Conservation (phyloP, 169 alveolate species). For the Eimeria zaria region DNA sequence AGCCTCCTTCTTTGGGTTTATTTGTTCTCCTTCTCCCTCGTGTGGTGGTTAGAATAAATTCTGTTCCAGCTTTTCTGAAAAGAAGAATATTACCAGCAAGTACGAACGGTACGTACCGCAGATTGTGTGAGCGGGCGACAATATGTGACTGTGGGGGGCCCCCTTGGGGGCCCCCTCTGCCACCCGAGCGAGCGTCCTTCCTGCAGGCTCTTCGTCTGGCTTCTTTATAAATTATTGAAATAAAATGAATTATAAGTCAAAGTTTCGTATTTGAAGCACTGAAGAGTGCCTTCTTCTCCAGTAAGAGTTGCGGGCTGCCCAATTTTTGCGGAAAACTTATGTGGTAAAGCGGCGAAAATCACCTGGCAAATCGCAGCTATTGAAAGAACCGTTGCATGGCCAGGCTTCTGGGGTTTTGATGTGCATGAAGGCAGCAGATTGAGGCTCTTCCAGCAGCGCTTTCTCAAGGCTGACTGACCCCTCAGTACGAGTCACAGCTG, state of each 20-base stretch:
- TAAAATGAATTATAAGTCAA: neutral
- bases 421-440: neutral
- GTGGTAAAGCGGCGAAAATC: neutral
- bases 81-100: neutral
- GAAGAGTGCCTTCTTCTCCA: neutral
- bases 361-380: neutral
- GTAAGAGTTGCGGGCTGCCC: neutral
- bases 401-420: neutral
- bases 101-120: neutral
- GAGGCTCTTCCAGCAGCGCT: neutral
- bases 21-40: neutral
- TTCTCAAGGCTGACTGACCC: neutral
- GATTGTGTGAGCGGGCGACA: neutral
- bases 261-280: neutral
- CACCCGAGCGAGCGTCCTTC: neutral
- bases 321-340: neutral
- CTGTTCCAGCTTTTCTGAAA: neutral
- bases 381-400: neutral
- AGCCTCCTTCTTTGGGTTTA: neutral
- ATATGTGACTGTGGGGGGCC: neutral
- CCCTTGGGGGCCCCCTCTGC: neutral
- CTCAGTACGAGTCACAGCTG: neutral
- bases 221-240: neutral
- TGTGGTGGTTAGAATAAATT: neutral
- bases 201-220: neutral